Percentiles rank a stretch among this genome's conserved stretches.
Evolutionary conservation across 257 asterid species (phyloP).

Genomic region (Fraxinus excelsior): DNA sequence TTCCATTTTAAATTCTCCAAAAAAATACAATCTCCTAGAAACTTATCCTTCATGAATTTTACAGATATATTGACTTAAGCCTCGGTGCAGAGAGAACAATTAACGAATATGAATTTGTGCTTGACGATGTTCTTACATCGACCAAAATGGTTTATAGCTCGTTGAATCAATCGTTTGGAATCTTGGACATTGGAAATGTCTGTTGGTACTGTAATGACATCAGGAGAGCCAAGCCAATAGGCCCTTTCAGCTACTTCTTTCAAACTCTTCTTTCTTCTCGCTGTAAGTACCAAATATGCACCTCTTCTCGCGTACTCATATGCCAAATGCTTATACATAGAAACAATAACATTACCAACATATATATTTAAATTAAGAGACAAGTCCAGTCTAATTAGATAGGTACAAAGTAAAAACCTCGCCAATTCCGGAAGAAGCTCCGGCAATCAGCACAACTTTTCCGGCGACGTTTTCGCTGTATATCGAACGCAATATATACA

Average conservation of each 20-base stretch:
- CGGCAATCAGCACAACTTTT: constrained; percentile 69
- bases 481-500: constrained; percentile 38
- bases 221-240: constrained; percentile 60
- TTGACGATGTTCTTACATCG: constrained; percentile 37
- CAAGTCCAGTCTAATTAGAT: neutral
- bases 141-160: constrained; percentile 62
- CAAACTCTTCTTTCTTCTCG: constrained; percentile 64
- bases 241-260: constrained; percentile 61
- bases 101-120: neutral
- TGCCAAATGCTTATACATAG: constrained; percentile 53
- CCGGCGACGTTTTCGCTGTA: constrained; percentile 58
- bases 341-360: neutral
- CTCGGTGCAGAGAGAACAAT: too few species aligned
- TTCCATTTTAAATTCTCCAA: neutral
- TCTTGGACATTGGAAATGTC: constrained; percentile 55
- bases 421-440: constrained; percentile 82
- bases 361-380: too few species aligned
- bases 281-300: constrained; percentile 70
- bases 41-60: too few species aligned
- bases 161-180: constrained; percentile 55
- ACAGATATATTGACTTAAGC: too few species aligned
- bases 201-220: constrained; percentile 49
- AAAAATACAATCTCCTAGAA: too few species aligned
- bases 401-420: constrained; percentile 10
- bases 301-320: constrained; percentile 83